These are phyloP conservation scores for Sclerotinia spermophila DNA, from an alignment of 2,329 filamentous ascomycete genomes.

Conservation along the genomic window DNA sequence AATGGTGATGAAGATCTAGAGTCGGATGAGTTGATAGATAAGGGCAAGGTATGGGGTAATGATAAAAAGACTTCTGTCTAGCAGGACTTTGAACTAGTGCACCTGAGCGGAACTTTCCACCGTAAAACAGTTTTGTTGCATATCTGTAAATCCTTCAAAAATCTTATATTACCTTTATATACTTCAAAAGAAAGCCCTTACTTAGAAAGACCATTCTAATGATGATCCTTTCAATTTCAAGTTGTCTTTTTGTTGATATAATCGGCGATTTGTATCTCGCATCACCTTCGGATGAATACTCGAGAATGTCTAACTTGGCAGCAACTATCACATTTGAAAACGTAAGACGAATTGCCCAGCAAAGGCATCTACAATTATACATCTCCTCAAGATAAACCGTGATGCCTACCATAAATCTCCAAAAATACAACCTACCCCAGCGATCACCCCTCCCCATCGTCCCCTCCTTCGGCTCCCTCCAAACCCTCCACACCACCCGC, in stretches of 20 bases:
- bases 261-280: not conserved
- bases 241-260: not conserved
- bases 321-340: not conserved
- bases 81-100: not conserved
- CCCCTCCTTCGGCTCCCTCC: too few relatives aligned
- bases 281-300: not conserved
- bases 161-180: not conserved
- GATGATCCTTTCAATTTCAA: not conserved
- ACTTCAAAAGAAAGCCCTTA: not conserved
- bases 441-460: too few relatives aligned
- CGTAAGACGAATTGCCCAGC: not conserved
- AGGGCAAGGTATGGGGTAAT: not conserved
- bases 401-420: not conserved
- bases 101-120: not conserved
- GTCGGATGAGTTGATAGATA: not conserved
- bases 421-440: not conserved
- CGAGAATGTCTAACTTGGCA: not conserved
- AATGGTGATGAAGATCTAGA: not conserved
- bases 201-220: not conserved
- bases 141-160: not conserved
- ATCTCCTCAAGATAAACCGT: not conserved
- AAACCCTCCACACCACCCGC: too few relatives aligned
- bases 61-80: not conserved
- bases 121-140: not conserved
- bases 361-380: not conserved